Conservation (phyloP, 345 rosid genomes). For the Raphanus sativus region DNA sequence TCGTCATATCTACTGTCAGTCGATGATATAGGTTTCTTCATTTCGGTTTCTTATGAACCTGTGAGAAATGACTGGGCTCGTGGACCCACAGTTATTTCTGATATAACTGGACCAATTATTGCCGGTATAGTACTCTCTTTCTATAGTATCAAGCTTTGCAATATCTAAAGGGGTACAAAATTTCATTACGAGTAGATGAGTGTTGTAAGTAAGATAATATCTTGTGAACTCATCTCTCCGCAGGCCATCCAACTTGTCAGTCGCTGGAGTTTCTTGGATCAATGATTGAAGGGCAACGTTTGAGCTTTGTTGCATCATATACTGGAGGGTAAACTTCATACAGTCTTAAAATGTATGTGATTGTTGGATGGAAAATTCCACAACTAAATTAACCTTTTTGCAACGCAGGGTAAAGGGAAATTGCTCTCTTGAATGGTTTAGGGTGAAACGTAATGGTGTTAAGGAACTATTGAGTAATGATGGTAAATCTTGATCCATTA, state of each 20-base stretch:
- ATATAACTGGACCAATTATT: slow-evolving; percentile 71
- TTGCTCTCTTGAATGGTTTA: slow-evolving; percentile 80
- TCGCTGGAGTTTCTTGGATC: slow-evolving; percentile 90
- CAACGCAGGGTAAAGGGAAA: slow-evolving; percentile 71
- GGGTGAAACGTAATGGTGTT: slow-evolving; percentile 63
- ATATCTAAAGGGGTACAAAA: neutral
- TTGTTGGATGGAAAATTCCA: slow-evolving; percentile 6
- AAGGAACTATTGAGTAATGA: slow-evolving; percentile 64
- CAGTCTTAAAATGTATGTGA: neutral
- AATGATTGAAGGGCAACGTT: slow-evolving; percentile 86
- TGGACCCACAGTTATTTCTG: slow-evolving; percentile 85
- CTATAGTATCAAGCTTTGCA: too few species aligned
- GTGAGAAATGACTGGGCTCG: slow-evolving; percentile 87
- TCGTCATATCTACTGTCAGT: slow-evolving; percentile 61
- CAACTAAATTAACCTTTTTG: slow-evolving; percentile 22
- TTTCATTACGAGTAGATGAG: slow-evolving; percentile 14
- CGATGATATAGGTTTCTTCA: slow-evolving; percentile 76
- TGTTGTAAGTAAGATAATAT: slow-evolving; percentile 8
- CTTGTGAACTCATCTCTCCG: slow-evolving; percentile 23
- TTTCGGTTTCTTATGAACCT: slow-evolving; percentile 95
- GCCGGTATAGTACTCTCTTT: slow-evolving; percentile 54
- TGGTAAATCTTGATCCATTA: slow-evolving; percentile 48
- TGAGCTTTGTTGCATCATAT: slow-evolving; percentile 84
- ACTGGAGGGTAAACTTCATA: slow-evolving; percentile 72
- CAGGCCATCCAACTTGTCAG: slow-evolving; percentile 84